Evolutionary conservation across 2,329 filamentous ascomycete genomes (phyloP).

Genomic region (Verticillium dahliae): DNA sequence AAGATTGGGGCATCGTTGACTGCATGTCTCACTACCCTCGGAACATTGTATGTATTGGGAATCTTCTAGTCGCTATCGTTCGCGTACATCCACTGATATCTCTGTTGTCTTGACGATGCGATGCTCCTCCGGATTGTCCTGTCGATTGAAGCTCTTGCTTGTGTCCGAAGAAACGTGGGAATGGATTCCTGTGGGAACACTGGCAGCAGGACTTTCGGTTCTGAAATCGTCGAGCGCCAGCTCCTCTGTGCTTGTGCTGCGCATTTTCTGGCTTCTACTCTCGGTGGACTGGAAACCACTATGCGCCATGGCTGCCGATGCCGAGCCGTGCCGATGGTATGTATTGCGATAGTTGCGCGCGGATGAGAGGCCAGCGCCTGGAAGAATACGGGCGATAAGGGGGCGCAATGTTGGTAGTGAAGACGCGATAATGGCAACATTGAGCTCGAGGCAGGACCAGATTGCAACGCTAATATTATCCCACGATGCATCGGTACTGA

Average conservation of each 20-base stretch:
- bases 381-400: constrained; percentile 16
- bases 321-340: constrained; percentile 13
- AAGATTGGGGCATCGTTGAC: no score
- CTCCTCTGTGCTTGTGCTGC: constrained; percentile 17
- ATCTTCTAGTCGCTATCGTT: not conserved
- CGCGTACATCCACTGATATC: not conserved
- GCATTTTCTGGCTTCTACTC: constrained; percentile 4
- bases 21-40: not conserved
- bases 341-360: constrained; percentile 7
- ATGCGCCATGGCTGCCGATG: constrained; percentile 3
- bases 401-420: constrained; percentile 22
- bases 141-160: not conserved
- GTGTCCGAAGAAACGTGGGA: constrained; percentile 3
- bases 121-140: not conserved
- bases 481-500: constrained; percentile 21
- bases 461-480: constrained; percentile 21
- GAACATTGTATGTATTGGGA: not conserved
- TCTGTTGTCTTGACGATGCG: constrained; percentile 6
- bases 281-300: constrained; percentile 6
- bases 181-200: constrained; percentile 1
- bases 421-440: constrained; percentile 20
- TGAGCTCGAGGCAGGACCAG: constrained; percentile 24
- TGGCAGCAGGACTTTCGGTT: not conserved
- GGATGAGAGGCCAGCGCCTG: constrained; percentile 4
- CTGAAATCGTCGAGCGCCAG: constrained; percentile 15